A percentile compares a stretch with the other conserved stretches of the same genome.
phyloP scores from a whole-genome alignment of 2,329 filamentous ascomycete genomes.

The Tolypocladium ophioglossoides region DNA sequence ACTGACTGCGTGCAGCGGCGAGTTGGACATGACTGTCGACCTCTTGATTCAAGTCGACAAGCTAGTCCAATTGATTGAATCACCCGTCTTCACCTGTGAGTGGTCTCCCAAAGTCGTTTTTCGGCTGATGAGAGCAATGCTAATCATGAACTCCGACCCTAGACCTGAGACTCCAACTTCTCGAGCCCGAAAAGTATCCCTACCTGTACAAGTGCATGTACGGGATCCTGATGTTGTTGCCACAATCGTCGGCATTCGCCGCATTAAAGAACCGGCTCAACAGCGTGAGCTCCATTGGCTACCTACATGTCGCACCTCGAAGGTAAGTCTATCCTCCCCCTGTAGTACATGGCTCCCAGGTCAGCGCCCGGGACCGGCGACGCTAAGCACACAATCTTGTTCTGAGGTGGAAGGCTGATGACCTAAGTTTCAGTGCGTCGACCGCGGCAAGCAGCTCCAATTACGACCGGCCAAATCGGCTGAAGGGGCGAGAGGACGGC shows the following conservation, averaged over 20 bases:
- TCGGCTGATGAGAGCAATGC: neutral
- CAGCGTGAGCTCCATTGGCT: conserved; percentile 93
- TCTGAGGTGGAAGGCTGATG: conserved; percentile 3
- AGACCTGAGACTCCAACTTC: conserved; percentile 88
- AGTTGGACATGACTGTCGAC: conserved; percentile 97
- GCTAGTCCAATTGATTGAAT: conserved; percentile 90
- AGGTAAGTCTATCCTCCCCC: conserved; percentile 43
- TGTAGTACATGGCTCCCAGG: neutral
- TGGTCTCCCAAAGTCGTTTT: conserved; percentile 2
- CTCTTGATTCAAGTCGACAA: conserved; percentile 99
- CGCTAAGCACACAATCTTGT: neutral
- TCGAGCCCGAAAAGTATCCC: conserved; percentile 91
- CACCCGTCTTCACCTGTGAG: conserved; percentile 93
- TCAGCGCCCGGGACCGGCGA: neutral
- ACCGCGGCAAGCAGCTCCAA: conserved; percentile 39
- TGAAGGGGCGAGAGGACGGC: conserved; percentile 74
- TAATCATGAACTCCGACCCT: neutral
- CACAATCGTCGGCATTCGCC: conserved; percentile 93
- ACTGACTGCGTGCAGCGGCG: conserved; percentile 50
- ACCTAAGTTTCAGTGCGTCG: conserved; percentile 24
- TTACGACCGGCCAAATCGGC: conserved; percentile 64
- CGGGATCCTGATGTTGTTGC: conserved; percentile 93
- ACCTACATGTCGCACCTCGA: conserved; percentile 72
- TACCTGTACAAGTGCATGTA: conserved; percentile 97
- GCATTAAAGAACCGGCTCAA: conserved; percentile 94